phyloP scores from a whole-genome alignment of 208 protist species.

The Strigomonas culicis region DNA sequence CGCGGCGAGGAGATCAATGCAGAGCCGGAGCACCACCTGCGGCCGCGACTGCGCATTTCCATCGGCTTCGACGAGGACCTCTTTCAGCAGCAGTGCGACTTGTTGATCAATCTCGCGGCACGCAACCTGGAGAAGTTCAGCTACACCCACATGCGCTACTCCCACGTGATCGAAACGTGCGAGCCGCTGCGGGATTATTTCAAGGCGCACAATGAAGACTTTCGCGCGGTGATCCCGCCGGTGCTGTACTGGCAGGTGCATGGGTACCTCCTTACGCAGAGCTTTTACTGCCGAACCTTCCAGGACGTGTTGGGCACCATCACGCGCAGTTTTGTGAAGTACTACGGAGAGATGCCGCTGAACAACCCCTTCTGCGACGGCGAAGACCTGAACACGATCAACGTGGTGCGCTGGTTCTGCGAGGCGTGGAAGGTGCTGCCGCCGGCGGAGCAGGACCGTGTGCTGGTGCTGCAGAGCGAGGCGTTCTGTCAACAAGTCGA shows the following conservation, averaged over 20 bases:
- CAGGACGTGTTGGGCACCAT: constrained; percentile 45
- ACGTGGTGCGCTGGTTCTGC: constrained; percentile 45
- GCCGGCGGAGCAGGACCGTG: not conserved
- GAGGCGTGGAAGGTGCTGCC: constrained; percentile 20
- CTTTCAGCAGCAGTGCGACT: constrained; percentile 43
- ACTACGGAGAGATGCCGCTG: constrained; percentile 70
- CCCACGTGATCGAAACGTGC: constrained; percentile 10
- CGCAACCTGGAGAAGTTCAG: constrained; percentile 56
- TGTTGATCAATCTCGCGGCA: constrained; percentile 49
- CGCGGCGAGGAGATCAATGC: constrained; percentile 27
- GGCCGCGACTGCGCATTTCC: constrained; percentile 78
- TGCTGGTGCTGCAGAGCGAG: not conserved
- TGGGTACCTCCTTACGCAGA: constrained; percentile 33
- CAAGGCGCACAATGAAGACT: constrained; percentile 17
- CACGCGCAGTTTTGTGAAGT: constrained; percentile 52
- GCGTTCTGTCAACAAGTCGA: not conserved
- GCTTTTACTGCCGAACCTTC: constrained; percentile 44
- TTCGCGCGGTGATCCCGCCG: constrained; percentile 42
- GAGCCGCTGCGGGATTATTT: constrained; percentile 18
- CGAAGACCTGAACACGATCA: constrained; percentile 84
- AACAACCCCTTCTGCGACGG: constrained; percentile 83
- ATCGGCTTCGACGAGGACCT: constrained; percentile 84
- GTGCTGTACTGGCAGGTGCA: constrained; percentile 80
- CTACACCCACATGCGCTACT: constrained; percentile 33
- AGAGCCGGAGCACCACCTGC: constrained; percentile 58